Evolutionary conservation across 1,284 basidiomycete genomes (phyloP).

Genomic region (Ganoderma multipileum): DNA sequence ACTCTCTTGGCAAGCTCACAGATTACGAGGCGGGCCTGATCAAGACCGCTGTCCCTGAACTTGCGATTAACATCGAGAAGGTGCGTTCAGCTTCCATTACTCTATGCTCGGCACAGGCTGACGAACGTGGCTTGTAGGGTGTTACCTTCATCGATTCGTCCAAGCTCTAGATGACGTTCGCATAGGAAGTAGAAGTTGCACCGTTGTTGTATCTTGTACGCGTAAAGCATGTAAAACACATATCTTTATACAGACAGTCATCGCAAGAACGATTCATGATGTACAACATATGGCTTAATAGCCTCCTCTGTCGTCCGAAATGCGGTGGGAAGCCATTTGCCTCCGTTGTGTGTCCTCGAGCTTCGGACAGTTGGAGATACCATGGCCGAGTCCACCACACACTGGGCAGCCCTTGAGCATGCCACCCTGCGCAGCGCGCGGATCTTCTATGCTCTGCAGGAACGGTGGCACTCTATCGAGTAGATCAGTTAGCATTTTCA

Average conservation of each 20-base stretch:
- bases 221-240: slow-evolving; percentile 16
- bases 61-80: slow-evolving; percentile 82
- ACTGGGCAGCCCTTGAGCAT: slow-evolving; percentile 90
- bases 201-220: slow-evolving; percentile 23
- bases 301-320: slow-evolving; percentile 67
- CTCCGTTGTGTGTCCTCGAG: slow-evolving; percentile 92
- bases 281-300: slow-evolving; percentile 44
- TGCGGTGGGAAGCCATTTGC: slow-evolving; percentile 85
- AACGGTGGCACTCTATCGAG: slow-evolving; percentile 90
- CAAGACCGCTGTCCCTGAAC: slow-evolving; percentile 82
- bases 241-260: not conserved
- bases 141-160: slow-evolving; percentile 43
- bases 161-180: slow-evolving; percentile 32
- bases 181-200: slow-evolving; percentile 17
- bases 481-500: slow-evolving; percentile 17
- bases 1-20: slow-evolving; percentile 76
- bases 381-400: slow-evolving; percentile 96
- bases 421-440: slow-evolving; percentile 80
- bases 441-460: slow-evolving; percentile 90
- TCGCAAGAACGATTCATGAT: not conserved
- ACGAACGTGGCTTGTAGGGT: slow-evolving; percentile 37
- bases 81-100: slow-evolving; percentile 42
- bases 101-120: not conserved
- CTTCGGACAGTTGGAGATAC: slow-evolving; percentile 94
- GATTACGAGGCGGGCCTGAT: slow-evolving; percentile 79